A percentile compares a stretch with the other conserved stretches of the same genome.
Conservation (phyloP, 2,329 filamentous ascomycete species). For the Aspergillus sp. region DNA sequence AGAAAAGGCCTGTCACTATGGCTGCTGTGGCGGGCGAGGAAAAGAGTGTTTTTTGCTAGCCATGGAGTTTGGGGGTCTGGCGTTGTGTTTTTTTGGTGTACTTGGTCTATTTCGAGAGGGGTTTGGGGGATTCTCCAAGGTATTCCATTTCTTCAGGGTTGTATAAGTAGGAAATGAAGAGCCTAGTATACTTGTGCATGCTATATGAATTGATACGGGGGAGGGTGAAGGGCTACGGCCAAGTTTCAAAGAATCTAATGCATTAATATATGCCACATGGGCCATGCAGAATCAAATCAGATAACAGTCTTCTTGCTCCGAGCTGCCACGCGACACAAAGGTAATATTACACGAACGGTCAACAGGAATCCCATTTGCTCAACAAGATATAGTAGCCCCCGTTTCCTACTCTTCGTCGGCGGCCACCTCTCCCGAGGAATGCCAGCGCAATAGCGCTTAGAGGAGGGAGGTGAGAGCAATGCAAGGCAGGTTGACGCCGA, state of each 20-base stretch:
- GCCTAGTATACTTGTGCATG: background rate
- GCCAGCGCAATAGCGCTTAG: conserved; percentile 23
- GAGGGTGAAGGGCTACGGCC: too few species aligned
- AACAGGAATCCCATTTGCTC: conserved; percentile 18
- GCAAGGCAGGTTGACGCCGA: conserved; percentile 38
- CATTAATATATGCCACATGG: conserved; percentile 17
- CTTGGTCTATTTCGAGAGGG: conserved; percentile 12
- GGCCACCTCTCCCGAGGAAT: background rate
- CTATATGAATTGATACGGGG: too few species aligned
- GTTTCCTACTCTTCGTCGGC: conserved; percentile 14
- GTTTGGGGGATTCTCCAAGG: conserved; percentile 1
- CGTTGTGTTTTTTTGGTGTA: conserved; percentile 12
- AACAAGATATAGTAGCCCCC: conserved; percentile 11
- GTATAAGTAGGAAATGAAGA: background rate
- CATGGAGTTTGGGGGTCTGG: conserved; percentile 17
- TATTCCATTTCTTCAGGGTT: background rate
- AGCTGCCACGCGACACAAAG: conserved; percentile 26
- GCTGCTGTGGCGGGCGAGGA: background rate
- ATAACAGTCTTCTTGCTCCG: conserved; percentile 31
- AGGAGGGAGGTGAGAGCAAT: conserved; percentile 37
- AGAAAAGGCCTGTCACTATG: background rate
- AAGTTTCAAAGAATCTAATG: too few species aligned
- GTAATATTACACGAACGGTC: conserved; percentile 27
- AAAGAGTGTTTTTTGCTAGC: conserved; percentile 19
- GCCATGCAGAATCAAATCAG: conserved; percentile 12